Percentiles rank a stretch among this genome's conserved stretches.
Evolutionary conservation across 768 basidiomycete species (phyloP).

Genomic region (Filobasidium wieringae): DNA sequence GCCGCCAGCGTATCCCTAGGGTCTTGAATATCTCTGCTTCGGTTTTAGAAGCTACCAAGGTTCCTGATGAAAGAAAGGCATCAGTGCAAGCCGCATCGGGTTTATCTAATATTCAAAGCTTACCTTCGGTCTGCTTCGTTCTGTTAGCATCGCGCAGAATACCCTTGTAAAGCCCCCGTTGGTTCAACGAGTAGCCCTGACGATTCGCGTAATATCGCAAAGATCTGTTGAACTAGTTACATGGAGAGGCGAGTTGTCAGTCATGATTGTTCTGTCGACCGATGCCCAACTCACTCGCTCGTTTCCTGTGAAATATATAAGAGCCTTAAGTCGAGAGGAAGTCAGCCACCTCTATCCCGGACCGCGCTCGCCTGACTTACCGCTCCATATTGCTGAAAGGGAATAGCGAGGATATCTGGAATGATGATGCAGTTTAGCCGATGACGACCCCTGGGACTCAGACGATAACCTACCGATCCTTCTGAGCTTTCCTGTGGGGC

Average conservation of each 20-base stretch:
- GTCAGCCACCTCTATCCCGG: neutral
- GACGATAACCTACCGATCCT: slow-evolving; percentile 48
- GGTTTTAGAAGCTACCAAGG: slow-evolving; percentile 63
- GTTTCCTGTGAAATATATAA: slow-evolving; percentile 77
- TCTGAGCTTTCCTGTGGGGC: slow-evolving; percentile 46
- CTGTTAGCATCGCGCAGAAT: slow-evolving; percentile 60
- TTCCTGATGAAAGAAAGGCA: slow-evolving; percentile 42
- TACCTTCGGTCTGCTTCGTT: slow-evolving; percentile 49
- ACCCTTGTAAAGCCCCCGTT: slow-evolving; percentile 63
- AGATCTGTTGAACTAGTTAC: slow-evolving; percentile 69
- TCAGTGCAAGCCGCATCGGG: neutral
- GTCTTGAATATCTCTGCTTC: slow-evolving; percentile 77
- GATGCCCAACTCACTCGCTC: neutral
- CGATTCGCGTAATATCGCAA: slow-evolving; percentile 67
- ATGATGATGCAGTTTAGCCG: neutral
- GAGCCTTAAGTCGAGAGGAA: slow-evolving; percentile 43
- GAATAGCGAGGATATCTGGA: slow-evolving; percentile 66
- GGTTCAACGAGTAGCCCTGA: slow-evolving; percentile 75
- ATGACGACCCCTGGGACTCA: neutral
- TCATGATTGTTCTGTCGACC: neutral
- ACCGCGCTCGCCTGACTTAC: neutral
- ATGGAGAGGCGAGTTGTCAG: neutral
- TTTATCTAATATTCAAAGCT: slow-evolving; percentile 42
- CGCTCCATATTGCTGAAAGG: slow-evolving; percentile 54
- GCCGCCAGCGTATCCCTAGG: slow-evolving; percentile 43